Base-by-base conservation (phyloP, 345 rosid species). In the Salix dunnii region DNA sequence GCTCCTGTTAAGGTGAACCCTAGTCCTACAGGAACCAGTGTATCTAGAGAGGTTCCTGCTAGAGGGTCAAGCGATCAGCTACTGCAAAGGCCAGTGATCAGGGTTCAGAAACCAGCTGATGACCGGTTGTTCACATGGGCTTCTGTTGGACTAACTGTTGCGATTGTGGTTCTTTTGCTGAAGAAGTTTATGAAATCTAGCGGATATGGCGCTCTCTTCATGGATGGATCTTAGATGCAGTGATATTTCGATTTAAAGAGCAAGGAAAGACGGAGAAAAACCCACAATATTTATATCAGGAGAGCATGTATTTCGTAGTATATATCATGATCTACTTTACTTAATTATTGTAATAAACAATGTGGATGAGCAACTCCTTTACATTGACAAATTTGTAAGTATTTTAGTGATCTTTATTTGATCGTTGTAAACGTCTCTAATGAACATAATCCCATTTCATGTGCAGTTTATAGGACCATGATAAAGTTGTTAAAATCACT, bases 101-200 rank as follows among this genome's bases (percentile, higher is more conserved):
- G 84, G 84, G 85, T 83, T 76, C 94, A 86, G 67, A 91, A 70
- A 80, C 92, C 91, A 27, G 91, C 87, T 23, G 99, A 91, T 74
- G 99, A 95, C 78, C 88, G 91, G 42, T 35, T 95, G 68, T 90
- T 93, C 82, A 91, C 96, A 1, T 87, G 79, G 97, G 98, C 99
- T 12, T 96, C 94, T 0, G 89, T 92, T 58, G 99, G 97, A 70
- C 94, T 96, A 51, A 85, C 97, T 43, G 70, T 96, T 14, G 98
- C 98, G 21, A 95, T 93, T 73, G 60, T 93, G 83, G 93, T 85
- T 83, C 98, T 95, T 77, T 82, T 95, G 78, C 82, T 95, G 80
- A 93, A 92, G 88, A 96, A 96, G 85, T 90, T 91, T 73, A 85
- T 92, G 88, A 87, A 93, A 84, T 84, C 98, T 38, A 85, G 87